Base-by-base conservation (phyloP, 2,329 filamentous ascomycete genomes). In the Aspergillus novoparasiticus region DNA sequence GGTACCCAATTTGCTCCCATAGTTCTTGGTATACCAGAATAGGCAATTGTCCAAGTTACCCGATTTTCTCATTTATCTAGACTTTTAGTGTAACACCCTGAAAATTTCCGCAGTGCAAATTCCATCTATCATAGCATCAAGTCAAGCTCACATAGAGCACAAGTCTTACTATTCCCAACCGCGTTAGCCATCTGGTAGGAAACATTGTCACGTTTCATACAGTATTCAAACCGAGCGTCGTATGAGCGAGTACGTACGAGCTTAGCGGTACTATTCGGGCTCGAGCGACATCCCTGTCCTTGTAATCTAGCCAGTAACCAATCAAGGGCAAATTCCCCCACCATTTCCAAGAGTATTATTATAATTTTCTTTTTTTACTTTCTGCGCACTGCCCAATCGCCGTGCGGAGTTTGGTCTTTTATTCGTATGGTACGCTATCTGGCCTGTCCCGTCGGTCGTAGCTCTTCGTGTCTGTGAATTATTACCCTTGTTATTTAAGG, bases 231-330 rank as follows among this genome's bases (percentile, higher is more conserved):
- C 66, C 57, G 53, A 50, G 53, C 9, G 39, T 57, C 57, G 59
- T 68, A 70, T 63, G 56, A 50, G 21, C 12, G 30, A 34, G 59
- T 64, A 66, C 69, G 21, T 64, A 66, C 69, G 21, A 48, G 5
- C 6, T 28, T 65, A 67, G 63, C 43, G 61, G 68, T 66, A 28
- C 26, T 28, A 68, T 66, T 64, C 64, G 51, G 61, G 56, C 46
- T 65, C 60, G 63, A 59, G 30, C 51, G 65, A 68, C 63, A 71
- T 72, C 73, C 72, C 71, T 72, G 69, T 61, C 66, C 61, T 59
- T 21, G 68, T 72, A 72, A 75, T 75, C 70, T 75, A 67, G 57
- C 21, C 19, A 16, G 32, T 50, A 62, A 65, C 75, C 75, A 77
- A 76, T 75, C 71, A 76, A 36, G 58, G 23, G 50, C 59, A 48